Percentiles rank a stretch among this genome's conserved stretches.
Conservation (phyloP, 2,329 filamentous ascomycete genomes). For the Arthroderma sp. region DNA sequence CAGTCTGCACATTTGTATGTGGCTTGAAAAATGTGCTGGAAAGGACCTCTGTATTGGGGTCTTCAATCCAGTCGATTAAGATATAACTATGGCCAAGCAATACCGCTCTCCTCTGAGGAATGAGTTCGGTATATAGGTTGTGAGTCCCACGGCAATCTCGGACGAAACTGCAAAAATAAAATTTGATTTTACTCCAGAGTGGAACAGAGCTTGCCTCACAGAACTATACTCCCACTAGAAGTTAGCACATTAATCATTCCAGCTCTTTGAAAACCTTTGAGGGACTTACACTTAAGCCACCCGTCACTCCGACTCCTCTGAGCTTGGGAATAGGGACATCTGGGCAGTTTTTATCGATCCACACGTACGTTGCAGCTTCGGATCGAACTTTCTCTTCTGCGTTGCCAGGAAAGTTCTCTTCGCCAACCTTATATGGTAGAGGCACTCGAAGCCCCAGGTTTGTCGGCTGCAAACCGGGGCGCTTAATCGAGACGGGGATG, state of each 20-base stretch:
- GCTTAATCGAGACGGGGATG: constrained; percentile 8
- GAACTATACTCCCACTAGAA: constrained; percentile 5
- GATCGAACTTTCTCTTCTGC: constrained; percentile 14
- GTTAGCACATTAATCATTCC: background rate
- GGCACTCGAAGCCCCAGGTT: constrained; percentile 8
- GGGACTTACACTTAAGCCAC: constrained; percentile 9
- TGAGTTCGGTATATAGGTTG: constrained; percentile 1
- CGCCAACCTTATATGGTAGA: constrained; percentile 11
- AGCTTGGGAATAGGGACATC: constrained; percentile 11
- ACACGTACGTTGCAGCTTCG: constrained; percentile 14
- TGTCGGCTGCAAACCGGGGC: constrained; percentile 1
- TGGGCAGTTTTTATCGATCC: constrained; percentile 12
- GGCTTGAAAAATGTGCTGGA: constrained; percentile 3
- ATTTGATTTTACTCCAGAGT: constrained; percentile 8
- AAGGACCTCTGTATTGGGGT: constrained; percentile 5
- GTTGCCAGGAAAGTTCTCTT: constrained; percentile 11
- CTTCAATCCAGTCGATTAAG: constrained; percentile 8
- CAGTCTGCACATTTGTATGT: constrained; percentile 8
- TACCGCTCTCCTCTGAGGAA: constrained; percentile 4
- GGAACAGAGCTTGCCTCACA: constrained; percentile 4
- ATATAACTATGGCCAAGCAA: constrained; percentile 8
- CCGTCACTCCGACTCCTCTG: constrained; percentile 15
- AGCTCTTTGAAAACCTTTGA: background rate
- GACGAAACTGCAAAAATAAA: constrained; percentile 5
- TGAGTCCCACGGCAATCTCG: background rate